A percentile compares a stretch with the other conserved stretches of the same genome.
Evolutionary conservation across 2,329 filamentous ascomycete species (phyloP).

Genomic region (Penicillium digitatum): DNA sequence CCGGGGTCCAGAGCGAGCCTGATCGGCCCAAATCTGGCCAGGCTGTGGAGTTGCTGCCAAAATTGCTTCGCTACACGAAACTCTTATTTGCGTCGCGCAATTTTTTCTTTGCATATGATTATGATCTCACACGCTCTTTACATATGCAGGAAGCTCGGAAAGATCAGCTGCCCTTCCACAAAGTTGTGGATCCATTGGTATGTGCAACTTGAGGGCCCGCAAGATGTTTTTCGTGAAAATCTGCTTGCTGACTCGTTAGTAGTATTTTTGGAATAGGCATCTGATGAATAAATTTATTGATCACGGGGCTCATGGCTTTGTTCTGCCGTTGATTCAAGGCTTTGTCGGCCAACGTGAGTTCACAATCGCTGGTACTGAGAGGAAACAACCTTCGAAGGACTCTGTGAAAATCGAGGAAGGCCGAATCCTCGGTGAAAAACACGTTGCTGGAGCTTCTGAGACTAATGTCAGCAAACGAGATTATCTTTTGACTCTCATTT

Average conservation of each 20-base stretch:
- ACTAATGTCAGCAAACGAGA: conserved; percentile 36
- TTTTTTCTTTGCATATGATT: conserved; percentile 94
- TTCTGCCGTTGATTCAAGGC: conserved; percentile 84
- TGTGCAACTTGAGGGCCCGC: conserved; percentile 1
- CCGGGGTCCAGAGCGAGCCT: conserved; percentile 6
- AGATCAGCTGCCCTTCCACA: conserved; percentile 61
- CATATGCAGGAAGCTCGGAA: conserved; percentile 39
- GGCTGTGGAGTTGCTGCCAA: conserved; percentile 65
- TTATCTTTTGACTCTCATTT: conserved; percentile 84
- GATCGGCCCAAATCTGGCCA: conserved; percentile 30
- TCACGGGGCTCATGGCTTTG: conserved; percentile 64
- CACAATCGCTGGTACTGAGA: conserved; percentile 54
- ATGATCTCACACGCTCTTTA: conserved; percentile 74
- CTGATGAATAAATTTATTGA: conserved; percentile 70
- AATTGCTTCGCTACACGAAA: conserved; percentile 76
- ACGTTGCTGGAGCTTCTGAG: conserved; percentile 28
- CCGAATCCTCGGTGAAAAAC: conserved; percentile 43
- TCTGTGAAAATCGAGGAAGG: conserved; percentile 24
- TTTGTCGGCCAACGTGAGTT: conserved; percentile 88
- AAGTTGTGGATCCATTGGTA: conserved; percentile 66
- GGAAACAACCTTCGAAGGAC: conserved; percentile 8
- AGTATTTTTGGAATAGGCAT: conserved; percentile 89
- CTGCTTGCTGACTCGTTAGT: conserved; percentile 8
- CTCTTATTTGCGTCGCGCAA: conserved; percentile 80
- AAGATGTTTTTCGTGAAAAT: background rate